Evolutionary conservation across 2,329 filamentous ascomycete species (phyloP), one percentile per base, ranked within the genome.

Genomic region (Didymella glomerata): DNA sequence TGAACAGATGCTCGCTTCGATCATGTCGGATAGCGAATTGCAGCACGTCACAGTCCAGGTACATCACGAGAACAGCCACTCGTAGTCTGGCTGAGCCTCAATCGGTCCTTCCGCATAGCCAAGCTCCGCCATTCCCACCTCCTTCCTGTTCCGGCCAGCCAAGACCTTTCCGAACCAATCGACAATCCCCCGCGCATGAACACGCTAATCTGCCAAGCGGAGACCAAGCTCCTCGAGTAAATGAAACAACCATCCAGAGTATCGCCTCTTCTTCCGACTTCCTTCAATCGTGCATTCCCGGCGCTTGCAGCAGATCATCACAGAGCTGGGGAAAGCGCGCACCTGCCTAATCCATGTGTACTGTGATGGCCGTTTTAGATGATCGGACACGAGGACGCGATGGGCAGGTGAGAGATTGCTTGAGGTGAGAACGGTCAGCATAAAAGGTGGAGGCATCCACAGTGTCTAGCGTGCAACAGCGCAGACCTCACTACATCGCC

Each of bases 201-300:
- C 32, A 54, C 50, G 56, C 50, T 54, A 60, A 49, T 48, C 53
- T 47, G 44, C 54, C 42, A 54, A 45, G 60, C 40, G 48, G 45
- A 20, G 44, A 65, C 69, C 69, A 73, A 73, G 71, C 45, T 53
- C 34, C n/a, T 42, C 38, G 42, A 41, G 46, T 70, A 73, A 57
- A 74, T 74, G 70, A 70, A 70, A 61, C 41, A 42, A 27, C 70
- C 69, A 70, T 63, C 62, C 64, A 73, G 44, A 61, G 50, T 47
- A 30, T 34, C 18, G 38, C 45, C 61, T 44, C 20, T 38, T 45
- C 48, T 57, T 61, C 44, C 54, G 60, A 54, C 45, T 57, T 50
- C 54, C 50, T 58, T 56, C 50, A 57, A 63, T 60, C 51, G 65
- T 57, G 10, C 60, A 66, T 70, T 63, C 67, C 66, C 67, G 67